These are phyloP conservation scores for Penicillium dipodomyicola DNA, from an alignment of 495 filamentous ascomycete genomes.

Conservation along the genomic window DNA sequence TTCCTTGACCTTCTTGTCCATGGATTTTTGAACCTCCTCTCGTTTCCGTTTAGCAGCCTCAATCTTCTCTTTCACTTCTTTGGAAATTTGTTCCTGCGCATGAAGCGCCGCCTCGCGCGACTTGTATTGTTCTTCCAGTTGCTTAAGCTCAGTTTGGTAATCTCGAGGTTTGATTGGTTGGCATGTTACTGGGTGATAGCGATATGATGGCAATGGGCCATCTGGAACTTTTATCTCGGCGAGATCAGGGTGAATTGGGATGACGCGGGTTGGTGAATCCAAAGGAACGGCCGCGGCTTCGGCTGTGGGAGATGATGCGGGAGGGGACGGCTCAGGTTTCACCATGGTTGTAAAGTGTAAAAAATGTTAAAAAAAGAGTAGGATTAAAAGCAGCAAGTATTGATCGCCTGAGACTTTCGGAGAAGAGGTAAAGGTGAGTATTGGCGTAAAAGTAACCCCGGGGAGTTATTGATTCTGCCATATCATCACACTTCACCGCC, in stretches of 20 bases:
- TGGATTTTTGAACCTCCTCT: conserved; percentile 41
- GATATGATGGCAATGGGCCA: conserved; percentile 30
- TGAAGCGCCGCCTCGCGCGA: conserved; percentile 39
- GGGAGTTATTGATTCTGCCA: conserved; percentile 5
- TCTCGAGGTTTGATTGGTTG: conserved; percentile 31
- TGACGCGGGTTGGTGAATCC: conserved; percentile 38
- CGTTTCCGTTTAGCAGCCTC: conserved; percentile 40
- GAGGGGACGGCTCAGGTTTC: conserved; percentile 26
- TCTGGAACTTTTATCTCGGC: conserved; percentile 41
- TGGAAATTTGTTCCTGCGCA: conserved; percentile 40
- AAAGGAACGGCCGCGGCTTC: conserved; percentile 29
- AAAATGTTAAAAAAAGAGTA: too few species aligned
- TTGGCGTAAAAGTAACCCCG: neutral
- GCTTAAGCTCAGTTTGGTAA: conserved; percentile 35
- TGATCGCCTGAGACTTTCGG: neutral
- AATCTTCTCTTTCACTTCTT: conserved; percentile 41
- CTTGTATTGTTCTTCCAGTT: conserved; percentile 40
- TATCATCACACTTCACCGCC: conserved; percentile 2
- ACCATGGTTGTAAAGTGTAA: conserved; percentile 17
- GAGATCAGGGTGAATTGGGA: conserved; percentile 42
- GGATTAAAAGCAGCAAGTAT: neutral
- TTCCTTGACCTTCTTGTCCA: conserved; percentile 49
- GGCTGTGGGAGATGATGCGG: conserved; percentile 37
- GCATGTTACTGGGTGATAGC: conserved; percentile 44
- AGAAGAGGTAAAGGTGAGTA: neutral